Evolutionary conservation across 2,329 filamentous ascomycete genomes (phyloP).

Genomic region (Gnomoniopsis sp.): DNA sequence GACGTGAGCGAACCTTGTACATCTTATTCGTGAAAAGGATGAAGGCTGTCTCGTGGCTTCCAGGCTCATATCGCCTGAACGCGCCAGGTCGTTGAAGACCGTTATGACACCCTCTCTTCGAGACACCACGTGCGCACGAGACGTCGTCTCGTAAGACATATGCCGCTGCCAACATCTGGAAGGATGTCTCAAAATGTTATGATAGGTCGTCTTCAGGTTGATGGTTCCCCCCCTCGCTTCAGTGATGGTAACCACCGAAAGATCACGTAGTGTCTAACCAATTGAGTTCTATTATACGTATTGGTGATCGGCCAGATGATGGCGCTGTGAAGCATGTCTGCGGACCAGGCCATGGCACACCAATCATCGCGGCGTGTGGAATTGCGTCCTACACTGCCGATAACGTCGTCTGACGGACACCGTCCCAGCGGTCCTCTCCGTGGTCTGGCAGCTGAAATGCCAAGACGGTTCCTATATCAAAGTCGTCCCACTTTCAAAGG

Average conservation of each 20-base stretch:
- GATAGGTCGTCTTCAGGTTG: slow-evolving; percentile 79
- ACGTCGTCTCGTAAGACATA: slow-evolving; percentile 63
- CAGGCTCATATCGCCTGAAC: slow-evolving; percentile 88
- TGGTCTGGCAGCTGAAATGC: background rate
- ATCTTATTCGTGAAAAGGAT: slow-evolving; percentile 61
- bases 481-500: too few relatives aligned
- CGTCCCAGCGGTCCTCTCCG: background rate
- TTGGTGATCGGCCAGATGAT: slow-evolving; percentile 71
- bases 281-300: slow-evolving; percentile 73
- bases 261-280: slow-evolving; percentile 75
- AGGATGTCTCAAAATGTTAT: slow-evolving; percentile 79
- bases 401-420: background rate
- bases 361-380: background rate
- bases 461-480: background rate
- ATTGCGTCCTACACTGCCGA: background rate
- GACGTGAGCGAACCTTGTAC: slow-evolving; percentile 61
- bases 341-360: slow-evolving; percentile 65
- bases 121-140: slow-evolving; percentile 67
- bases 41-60: slow-evolving; percentile 77
- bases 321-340: slow-evolving; percentile 69
- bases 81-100: slow-evolving; percentile 78
- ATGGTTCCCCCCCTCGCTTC: slow-evolving; percentile 74
- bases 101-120: slow-evolving; percentile 82
- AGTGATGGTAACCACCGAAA: slow-evolving; percentile 67
- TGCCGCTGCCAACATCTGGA: slow-evolving; percentile 69